Evolutionary conservation across 2,329 filamentous ascomycete genomes (phyloP), one percentile per base, ranked within the genome.

Genomic region (Aureobasidium sp.): DNA sequence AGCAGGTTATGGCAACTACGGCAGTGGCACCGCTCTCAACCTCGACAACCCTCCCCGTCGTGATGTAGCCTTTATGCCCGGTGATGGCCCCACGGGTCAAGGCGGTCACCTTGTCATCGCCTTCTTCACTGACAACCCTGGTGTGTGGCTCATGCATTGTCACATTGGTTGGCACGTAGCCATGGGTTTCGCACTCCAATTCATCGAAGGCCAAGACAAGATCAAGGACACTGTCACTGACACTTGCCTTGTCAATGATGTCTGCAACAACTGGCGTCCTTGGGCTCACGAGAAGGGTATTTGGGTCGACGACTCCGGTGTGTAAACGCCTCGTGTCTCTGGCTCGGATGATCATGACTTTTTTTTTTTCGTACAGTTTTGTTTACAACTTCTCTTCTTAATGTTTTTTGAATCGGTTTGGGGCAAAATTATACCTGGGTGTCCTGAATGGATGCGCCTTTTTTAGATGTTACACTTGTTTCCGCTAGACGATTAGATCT

Each of bases 1-100:
- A 9, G 61, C 64, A 2, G 75, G 75, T 4, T 60, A 62, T 9
- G 71, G 74, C 1, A 66, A 66, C 5, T 77, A 75, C 68, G 58
- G 54, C 33, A 60, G 61, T 3, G 63, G 60, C 1, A 64, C 65
- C 3, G 68, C 68, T 0, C 66, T 78, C 3, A 68, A 69, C 19
- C 67, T 67, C 27, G 60, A 51, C 27, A 72, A 73, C 57, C 70
- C 70, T 10, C 66, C 65, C 6, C 64, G 71, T 9, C 60, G 71
- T 40, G 70, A 73, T 60, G 68, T 70, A 9, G 65, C 69, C 0
- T 68, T 71, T 59, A 64, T 72, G 46, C 70, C 71, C 1, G 69
- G 64, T 19, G 60, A 61, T 29, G 60, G 60, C 4, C 60, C 60
- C 2, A 61, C 60, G 4, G 53, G 53, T 5, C 50, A 59, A 21